Base-by-base conservation (phyloP, 495 filamentous ascomycete species). In the Sabuloglossum arenarium region DNA sequence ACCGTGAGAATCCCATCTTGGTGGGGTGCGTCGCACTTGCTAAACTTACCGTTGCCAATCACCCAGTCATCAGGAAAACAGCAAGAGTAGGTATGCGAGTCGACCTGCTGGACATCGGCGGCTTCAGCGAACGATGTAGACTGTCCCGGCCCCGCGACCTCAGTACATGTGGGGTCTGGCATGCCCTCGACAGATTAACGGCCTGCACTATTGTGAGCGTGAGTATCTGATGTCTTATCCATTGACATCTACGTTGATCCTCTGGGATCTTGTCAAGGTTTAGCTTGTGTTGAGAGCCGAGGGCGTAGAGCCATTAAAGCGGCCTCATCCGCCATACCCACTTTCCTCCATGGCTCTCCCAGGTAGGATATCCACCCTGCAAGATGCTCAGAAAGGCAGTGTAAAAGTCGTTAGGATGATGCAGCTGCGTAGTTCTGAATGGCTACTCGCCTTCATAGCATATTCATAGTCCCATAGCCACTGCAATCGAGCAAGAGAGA, bases 31-130 rank as follows among this genome's bases (percentile, higher is more conserved):
- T 10, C 9, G 11, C 10, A 21, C 4, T 39, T 10, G 37, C 29
- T 14, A 19, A 16, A 28, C 12, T 45, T 53, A 84, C 82, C 80
- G 37, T 73, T 74, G 49, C 85, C 85, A 59, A 88, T 86, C 59
- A 75, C 82, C 77, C 79, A 90, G 19, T 77, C 78, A n/a, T 74
- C 65, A 10, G 61, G 66, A 34, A 86, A 75, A 56, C 76, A 43
- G 27, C 72, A 74, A 6, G 69, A 63, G 65, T 88, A 89, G 1
- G 75, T 79, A 61, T 81, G 76, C 0, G 74, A 69, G 58, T 74
- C 75, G 43, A 81, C 55, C n/a, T 67, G 70, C 25, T 67, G 67
- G 24, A 84, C 65, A 12, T 69, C 66, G 16, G 75, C 79, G 39
- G 81, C 81, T 50, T 82, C 71, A 51, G 70, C 73, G 59, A 86